Evolutionary conservation across 345 rosid species (phyloP).

Genomic region (Salix caprea): DNA sequence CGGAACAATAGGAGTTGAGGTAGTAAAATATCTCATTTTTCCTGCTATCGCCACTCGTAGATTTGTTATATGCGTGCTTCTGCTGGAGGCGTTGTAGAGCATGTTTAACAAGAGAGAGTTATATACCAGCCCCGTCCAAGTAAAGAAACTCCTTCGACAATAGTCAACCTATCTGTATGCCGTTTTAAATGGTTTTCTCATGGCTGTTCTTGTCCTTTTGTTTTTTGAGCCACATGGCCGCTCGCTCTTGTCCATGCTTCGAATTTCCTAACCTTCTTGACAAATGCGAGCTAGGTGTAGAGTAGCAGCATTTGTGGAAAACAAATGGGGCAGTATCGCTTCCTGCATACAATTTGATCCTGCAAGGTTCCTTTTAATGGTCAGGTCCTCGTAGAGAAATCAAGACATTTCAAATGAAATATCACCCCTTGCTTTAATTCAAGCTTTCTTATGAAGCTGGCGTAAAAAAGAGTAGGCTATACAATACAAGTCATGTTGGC

Average conservation of each 20-base stretch:
- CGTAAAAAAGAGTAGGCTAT: background rate
- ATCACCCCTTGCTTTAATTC: background rate
- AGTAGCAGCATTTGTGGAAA: background rate
- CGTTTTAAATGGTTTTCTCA: background rate
- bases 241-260: background rate
- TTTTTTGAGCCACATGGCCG: background rate
- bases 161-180: background rate
- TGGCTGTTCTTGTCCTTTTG: background rate
- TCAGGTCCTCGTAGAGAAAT: background rate
- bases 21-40: background rate
- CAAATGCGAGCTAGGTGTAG: background rate
- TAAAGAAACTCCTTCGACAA: background rate
- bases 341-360: no score
- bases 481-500: no score
- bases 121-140: no score
- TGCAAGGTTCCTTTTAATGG: background rate
- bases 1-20: background rate
- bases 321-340: no score
- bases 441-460: background rate
- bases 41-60: background rate
- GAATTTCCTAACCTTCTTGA: background rate
- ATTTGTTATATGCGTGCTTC: no score
- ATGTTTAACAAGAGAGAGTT: background rate
- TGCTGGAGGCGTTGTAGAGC: no score
- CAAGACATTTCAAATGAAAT: background rate